A percentile compares a stretch with the other conserved stretches of the same genome.
phyloP scores from a whole-genome alignment of 768 basidiomycete species.

The Chiua virens region DNA sequence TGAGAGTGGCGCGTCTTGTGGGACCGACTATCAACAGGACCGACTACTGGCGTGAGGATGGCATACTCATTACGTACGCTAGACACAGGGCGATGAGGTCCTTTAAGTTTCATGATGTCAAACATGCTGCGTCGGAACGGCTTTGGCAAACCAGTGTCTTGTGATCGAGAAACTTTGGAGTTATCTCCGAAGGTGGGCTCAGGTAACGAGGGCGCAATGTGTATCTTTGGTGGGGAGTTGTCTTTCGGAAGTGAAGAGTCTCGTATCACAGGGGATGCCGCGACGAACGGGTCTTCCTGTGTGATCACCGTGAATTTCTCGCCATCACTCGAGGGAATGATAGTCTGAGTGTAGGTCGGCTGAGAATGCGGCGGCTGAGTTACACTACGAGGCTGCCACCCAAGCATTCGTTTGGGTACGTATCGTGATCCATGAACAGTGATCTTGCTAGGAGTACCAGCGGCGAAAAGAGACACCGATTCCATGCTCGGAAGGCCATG shows the following conservation, averaged over 20 bases:
- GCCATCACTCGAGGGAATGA: slow-evolving; percentile 24
- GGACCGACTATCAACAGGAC: neutral
- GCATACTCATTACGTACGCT: neutral
- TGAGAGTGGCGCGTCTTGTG: neutral
- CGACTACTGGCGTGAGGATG: neutral
- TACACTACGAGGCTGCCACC: slow-evolving; percentile 6
- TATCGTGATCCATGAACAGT: slow-evolving; percentile 31
- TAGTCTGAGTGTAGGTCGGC: slow-evolving; percentile 8
- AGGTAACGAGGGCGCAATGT: neutral
- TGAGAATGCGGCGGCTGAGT: too few species aligned
- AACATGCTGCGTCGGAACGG: slow-evolving; percentile 23
- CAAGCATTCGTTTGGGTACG: slow-evolving; percentile 9
- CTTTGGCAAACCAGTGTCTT: slow-evolving; percentile 5
- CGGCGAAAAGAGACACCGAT: slow-evolving; percentile 23
- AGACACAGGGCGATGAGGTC: neutral
- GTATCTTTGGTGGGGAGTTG: slow-evolving; percentile 3
- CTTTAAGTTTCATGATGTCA: slow-evolving; percentile 20
- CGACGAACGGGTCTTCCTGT: slow-evolving; percentile 25
- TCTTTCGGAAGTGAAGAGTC: slow-evolving; percentile 2
- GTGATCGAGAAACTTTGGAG: neutral
- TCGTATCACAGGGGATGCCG: neutral
- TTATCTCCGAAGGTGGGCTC: neutral
- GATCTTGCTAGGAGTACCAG: slow-evolving; percentile 29
- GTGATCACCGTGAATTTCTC: slow-evolving; percentile 23
- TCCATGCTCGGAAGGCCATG: slow-evolving; percentile 26